Percentiles rank a stretch among this genome's conserved stretches.
phyloP scores from a whole-genome alignment of 805 yeast genomes.

The Lachancea nothofagi region DNA sequence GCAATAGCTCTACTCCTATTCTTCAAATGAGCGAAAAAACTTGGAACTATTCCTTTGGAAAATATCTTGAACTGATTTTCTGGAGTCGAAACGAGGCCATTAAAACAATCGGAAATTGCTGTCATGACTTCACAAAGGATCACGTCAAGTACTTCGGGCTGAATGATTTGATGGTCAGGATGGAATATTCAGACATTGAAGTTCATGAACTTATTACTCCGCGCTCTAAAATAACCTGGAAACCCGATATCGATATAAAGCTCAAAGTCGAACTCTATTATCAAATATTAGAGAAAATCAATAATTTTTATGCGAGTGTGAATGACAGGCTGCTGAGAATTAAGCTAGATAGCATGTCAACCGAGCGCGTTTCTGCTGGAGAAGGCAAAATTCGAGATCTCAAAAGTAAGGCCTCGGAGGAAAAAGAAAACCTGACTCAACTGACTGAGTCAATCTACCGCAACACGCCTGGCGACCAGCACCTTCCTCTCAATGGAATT shows the following conservation, averaged over 20 bases:
- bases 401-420: slow-evolving; percentile 46
- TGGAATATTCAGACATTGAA: slow-evolving; percentile 73
- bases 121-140: slow-evolving; percentile 74
- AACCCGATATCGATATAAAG: slow-evolving; percentile 60
- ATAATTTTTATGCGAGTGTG: slow-evolving; percentile 67
- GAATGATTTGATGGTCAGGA: slow-evolving; percentile 68
- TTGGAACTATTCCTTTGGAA: slow-evolving; percentile 90
- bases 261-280: slow-evolving; percentile 60
- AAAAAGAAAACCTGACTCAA: slow-evolving; percentile 41
- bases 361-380: slow-evolving; percentile 69
- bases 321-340: slow-evolving; percentile 64
- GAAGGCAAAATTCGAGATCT: slow-evolving; percentile 52
- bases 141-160: slow-evolving; percentile 82
- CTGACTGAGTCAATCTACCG: slow-evolving; percentile 50
- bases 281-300: slow-evolving; percentile 47
- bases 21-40: slow-evolving; percentile 79
- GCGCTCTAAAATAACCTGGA: slow-evolving; percentile 61
- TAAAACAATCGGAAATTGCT: slow-evolving; percentile 60
- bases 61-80: slow-evolving; percentile 79
- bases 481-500: slow-evolving; percentile 63
- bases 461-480: slow-evolving; percentile 54
- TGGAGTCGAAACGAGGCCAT: slow-evolving; percentile 58
- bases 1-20: slow-evolving; percentile 70
- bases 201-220: slow-evolving; percentile 79
- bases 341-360: slow-evolving; percentile 64